Evolutionary conservation across 108 stramenopile species (phyloP).

Genomic region (Pseudonitzschia multistriata): DNA sequence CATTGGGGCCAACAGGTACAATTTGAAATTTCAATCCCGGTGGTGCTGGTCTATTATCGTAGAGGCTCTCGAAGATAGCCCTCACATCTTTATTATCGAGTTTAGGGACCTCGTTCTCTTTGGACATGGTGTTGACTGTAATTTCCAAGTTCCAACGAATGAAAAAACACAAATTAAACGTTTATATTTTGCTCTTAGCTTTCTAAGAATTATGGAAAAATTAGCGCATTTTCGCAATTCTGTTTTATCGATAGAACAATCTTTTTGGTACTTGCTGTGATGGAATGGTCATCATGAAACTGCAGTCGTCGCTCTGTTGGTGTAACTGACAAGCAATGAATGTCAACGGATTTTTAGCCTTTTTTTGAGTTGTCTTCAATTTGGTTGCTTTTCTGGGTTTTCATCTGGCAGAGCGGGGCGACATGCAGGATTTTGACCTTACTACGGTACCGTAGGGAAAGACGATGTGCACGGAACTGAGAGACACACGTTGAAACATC

Average conservation of each 20-base stretch:
- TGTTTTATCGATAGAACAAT: not conserved
- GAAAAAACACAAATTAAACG: not conserved
- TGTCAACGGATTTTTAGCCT: conserved; percentile 8
- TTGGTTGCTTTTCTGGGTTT: not conserved
- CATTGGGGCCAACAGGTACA: conserved; percentile 50
- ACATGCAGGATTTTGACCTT: not conserved
- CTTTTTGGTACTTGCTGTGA: not conserved
- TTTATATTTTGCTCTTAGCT: not conserved
- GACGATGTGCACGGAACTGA: too few species aligned
- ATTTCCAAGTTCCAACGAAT: not conserved
- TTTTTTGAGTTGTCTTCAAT: conserved; percentile 4
- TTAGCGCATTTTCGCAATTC: not conserved
- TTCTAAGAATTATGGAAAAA: not conserved
- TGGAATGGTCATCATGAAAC: not conserved
- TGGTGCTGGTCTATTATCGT: conserved; percentile 46
- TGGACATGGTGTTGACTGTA: conserved; percentile 6
- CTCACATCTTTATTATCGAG: conserved; percentile 60
- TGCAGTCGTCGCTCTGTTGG: not conserved
- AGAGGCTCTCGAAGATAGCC: conserved; percentile 62
- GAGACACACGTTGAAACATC: too few species aligned
- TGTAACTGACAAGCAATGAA: conserved; percentile 1
- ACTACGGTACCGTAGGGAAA: too few species aligned
- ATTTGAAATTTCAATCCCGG: conserved; percentile 59
- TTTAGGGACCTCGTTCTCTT: conserved; percentile 34
- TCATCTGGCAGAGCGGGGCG: not conserved